Evolutionary conservation across 2,329 filamentous ascomycete species (phyloP).

Genomic region (Fusarium irregulare): DNA sequence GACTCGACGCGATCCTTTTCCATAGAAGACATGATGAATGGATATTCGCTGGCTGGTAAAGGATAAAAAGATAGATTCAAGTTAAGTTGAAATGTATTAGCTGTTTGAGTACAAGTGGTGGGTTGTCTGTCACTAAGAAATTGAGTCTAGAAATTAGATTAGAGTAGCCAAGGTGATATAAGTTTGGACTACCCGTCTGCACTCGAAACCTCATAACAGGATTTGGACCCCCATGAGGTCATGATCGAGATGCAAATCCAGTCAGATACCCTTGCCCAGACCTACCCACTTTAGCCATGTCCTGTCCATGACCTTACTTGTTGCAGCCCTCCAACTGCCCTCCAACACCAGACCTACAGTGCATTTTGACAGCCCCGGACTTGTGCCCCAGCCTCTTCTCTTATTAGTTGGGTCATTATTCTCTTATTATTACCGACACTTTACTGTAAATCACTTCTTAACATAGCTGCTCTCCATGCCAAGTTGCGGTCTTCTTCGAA

Average conservation of each 20-base stretch:
- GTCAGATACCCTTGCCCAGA: conserved; percentile 15
- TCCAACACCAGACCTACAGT: neutral
- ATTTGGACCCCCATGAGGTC: conserved; percentile 48
- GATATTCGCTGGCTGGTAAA: conserved; percentile 5
- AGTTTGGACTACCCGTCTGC: conserved; percentile 24
- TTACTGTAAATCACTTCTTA: conserved; percentile 31
- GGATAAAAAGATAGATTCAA: neutral
- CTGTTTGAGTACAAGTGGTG: neutral
- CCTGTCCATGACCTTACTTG: neutral
- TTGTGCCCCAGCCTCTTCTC: neutral
- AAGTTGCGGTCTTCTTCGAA: conserved; percentile 55
- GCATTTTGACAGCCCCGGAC: neutral
- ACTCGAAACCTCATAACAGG: conserved; percentile 42
- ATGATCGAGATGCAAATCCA: conserved; percentile 40
- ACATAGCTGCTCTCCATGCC: conserved; percentile 62
- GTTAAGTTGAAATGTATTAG: conserved; percentile 5
- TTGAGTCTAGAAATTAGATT: conserved; percentile 26
- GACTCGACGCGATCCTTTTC: conserved; percentile 47
- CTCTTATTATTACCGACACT: neutral
- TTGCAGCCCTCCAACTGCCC: conserved; percentile 19
- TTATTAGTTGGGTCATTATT: neutral
- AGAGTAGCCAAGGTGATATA: conserved; percentile 39
- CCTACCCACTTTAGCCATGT: conserved; percentile 9
- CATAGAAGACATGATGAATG: conserved; percentile 41
- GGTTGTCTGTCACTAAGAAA: conserved; percentile 17